phyloP scores from a whole-genome alignment of 2,329 filamentous ascomycete genomes.

The Epichloe elymi region DNA sequence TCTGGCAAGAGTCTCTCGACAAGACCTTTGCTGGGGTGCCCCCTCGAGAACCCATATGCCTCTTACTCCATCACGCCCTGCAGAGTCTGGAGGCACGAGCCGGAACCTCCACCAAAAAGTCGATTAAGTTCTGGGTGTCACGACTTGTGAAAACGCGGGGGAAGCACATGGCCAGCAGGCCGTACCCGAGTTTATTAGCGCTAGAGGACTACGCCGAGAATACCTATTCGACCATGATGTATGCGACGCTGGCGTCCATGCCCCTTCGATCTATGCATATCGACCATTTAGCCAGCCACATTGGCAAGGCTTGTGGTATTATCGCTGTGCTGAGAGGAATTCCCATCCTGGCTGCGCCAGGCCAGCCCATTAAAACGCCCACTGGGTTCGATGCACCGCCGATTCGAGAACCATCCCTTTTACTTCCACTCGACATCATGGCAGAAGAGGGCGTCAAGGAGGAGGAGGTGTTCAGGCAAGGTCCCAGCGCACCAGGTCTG shows the following conservation, averaged over 20 bases:
- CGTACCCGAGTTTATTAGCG: conserved; percentile 58
- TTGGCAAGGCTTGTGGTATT: conserved; percentile 89
- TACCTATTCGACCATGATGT: conserved; percentile 86
- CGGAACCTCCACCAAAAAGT: conserved; percentile 28
- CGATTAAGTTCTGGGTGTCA: conserved; percentile 59
- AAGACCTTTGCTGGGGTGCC: conserved; percentile 65
- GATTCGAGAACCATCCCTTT: conserved; percentile 40
- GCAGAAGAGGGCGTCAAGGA: conserved; percentile 67
- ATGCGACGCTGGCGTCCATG: conserved; percentile 69
- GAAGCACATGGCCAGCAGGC: conserved; percentile 69
- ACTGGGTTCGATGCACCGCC: conserved; percentile 23
- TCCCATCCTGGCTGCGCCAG: conserved; percentile 69
- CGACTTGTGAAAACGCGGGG: conserved; percentile 72
- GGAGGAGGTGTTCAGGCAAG: conserved; percentile 76
- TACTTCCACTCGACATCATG: conserved; percentile 84
- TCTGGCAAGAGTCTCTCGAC: conserved; percentile 79
- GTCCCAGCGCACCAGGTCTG: conserved; percentile 64
- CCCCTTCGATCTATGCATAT: conserved; percentile 71
- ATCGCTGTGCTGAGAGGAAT: conserved; percentile 74
- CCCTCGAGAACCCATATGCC: conserved; percentile 82
- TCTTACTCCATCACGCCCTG: conserved; percentile 65
- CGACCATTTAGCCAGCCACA: conserved; percentile 87
- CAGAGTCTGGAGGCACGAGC: conserved; percentile 40
- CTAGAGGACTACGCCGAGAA: conserved; percentile 87
- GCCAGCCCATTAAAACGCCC: conserved; percentile 34